Conservation (phyloP, 768 basidiomycete species). For the Pilatotrama ljubarskyi region DNA sequence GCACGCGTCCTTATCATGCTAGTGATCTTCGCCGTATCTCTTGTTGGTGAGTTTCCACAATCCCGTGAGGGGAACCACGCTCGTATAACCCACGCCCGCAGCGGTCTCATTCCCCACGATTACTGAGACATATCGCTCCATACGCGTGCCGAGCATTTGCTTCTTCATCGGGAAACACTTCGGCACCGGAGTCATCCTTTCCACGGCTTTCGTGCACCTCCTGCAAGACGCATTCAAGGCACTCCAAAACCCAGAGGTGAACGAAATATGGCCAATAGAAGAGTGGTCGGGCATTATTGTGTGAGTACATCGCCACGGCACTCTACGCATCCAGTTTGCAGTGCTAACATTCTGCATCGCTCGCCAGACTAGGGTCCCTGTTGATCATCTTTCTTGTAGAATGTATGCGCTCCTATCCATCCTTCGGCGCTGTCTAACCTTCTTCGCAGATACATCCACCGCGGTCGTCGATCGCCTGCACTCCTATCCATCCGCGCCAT, state of each 20-base stretch:
- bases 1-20: conserved; percentile 41
- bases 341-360: not conserved
- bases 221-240: conserved; percentile 74
- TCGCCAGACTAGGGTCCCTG: conserved; percentile 57
- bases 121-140: conserved; percentile 50
- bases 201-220: conserved; percentile 82
- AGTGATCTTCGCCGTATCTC: conserved; percentile 58
- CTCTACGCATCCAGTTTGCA: not conserved
- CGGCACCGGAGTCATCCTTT: conserved; percentile 81
- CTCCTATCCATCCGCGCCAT: conserved; percentile 49
- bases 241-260: conserved; percentile 48
- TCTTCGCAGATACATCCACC: conserved; percentile 62
- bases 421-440: not conserved
- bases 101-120: conserved; percentile 76
- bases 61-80: not conserved
- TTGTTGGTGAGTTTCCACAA: conserved; percentile 52
- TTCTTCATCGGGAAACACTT: conserved; percentile 91
- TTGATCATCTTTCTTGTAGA: conserved; percentile 76
- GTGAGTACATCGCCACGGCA: conserved; percentile 41
- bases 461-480: conserved; percentile 74
- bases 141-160: conserved; percentile 64
- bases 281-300: conserved; percentile 71
- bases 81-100: conserved; percentile 13
- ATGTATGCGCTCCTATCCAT: conserved; percentile 48
- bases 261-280: conserved; percentile 48